A percentile compares a stretch with the other conserved stretches of the same genome.
Evolutionary conservation across 1,284 basidiomycete genomes (phyloP).

Genomic region (Ganoderma leucocontextum): DNA sequence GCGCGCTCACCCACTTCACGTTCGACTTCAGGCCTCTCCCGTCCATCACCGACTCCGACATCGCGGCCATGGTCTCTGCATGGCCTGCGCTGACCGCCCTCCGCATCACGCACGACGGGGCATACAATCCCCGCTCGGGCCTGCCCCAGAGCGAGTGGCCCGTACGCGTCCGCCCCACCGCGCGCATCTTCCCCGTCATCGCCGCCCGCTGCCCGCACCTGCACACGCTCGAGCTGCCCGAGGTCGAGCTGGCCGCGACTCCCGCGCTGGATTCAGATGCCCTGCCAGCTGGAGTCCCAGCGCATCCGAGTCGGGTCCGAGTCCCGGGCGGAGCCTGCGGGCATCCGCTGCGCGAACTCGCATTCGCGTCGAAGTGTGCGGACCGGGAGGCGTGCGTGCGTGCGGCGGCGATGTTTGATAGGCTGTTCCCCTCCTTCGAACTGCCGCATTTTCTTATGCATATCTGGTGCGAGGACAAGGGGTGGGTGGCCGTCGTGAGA

Average conservation of each 20-base stretch:
- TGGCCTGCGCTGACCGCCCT: conserved; percentile 10
- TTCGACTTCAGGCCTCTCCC: not conserved
- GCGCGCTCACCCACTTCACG: not conserved
- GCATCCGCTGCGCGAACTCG: not conserved
- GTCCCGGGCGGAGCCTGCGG: too few species aligned
- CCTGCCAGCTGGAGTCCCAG: too few species aligned
- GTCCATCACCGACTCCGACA: conserved; percentile 1
- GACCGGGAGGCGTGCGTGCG: not conserved
- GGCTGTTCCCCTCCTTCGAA: conserved; percentile 8
- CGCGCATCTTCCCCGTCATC: not conserved
- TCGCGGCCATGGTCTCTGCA: conserved; percentile 7
- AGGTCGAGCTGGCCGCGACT: not conserved
- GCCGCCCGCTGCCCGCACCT: not conserved
- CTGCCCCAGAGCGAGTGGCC: too few species aligned
- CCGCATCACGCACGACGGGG: not conserved
- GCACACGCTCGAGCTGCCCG: conserved; percentile 3
- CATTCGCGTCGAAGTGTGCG: too few species aligned
- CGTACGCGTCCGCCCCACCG: conserved; percentile 8
- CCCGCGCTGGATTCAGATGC: not conserved
- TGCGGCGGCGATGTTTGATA: conserved; percentile 7
- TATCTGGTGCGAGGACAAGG: not conserved
- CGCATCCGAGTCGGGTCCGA: too few species aligned
- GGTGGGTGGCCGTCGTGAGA: not conserved
- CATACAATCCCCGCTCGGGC: too few species aligned
- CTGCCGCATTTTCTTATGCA: too few species aligned